Base-by-base conservation (phyloP, 768 basidiomycete genomes). In the Leccinellum luteum region DNA sequence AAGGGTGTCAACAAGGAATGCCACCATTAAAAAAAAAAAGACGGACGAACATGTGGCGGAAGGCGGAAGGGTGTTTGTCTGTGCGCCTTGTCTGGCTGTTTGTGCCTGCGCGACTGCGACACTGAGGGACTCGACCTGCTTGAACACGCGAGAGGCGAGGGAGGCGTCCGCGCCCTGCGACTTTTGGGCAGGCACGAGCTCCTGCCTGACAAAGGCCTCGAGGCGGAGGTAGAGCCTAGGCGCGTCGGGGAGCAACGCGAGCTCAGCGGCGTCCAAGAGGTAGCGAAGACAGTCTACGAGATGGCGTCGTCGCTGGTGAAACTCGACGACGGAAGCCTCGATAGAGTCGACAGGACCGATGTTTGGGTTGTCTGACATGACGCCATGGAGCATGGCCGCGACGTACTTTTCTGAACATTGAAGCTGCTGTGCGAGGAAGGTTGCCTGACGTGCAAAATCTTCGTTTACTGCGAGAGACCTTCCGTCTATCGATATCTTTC, bases 401-500 rank as follows among this genome's bases (percentile, higher is more conserved):
- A 86, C 74, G 71, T 90, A 85, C 63, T 86, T 84, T 74, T 96
- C 94, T 13, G 94, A 95, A 62, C 85, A 85, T 64, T 84, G 80
- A 53, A 97, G 85, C 54, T 91, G 84, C 66, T 89, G 85, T 0
- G 94, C 84, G 55, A 95, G 82, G 72, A 92, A 90, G 55, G 90
- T 70, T 55, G 80, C 83, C 69, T 91, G 91, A 51, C 82, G 84
- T 14, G 85, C 85, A 71, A 94, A 93, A 67, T 94, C 89, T 14
- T 83, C 71, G 69, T 91, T 92, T 61, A 94, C 81, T 0, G 85
- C 84, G 34, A 87, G 78, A n/a, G 84, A 76, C 64, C 81, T 83
- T 30, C 88, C 85, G 57, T 87, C 77, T 21, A 91, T 75, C 0
- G 76, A 69, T 19, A 81, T 82, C 73, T 83, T 89, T 59, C 90